Percentiles rank a stretch among this genome's conserved stretches.
Evolutionary conservation across 139 green algal genomes (phyloP).

Genomic region (Eudorina sp.): DNA sequence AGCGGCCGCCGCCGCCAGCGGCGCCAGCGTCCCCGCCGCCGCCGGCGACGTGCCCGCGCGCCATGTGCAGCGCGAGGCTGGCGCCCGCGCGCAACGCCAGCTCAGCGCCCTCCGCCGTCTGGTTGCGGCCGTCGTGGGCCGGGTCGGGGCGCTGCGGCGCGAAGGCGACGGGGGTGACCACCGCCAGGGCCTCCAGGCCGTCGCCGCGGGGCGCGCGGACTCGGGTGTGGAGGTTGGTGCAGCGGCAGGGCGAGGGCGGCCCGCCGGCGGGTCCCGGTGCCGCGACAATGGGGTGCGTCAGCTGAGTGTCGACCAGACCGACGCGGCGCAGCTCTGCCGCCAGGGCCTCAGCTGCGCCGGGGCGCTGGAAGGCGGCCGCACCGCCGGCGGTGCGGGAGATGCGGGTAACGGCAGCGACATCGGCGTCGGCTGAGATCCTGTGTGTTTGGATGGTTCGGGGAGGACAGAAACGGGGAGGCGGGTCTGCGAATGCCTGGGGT

Average conservation of each 20-base stretch:
- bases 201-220: slow-evolving; percentile 66
- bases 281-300: slow-evolving; percentile 8
- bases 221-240: slow-evolving; percentile 63
- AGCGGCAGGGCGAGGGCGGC: slow-evolving; percentile 24
- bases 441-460: neutral
- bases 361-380: neutral
- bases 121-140: slow-evolving; percentile 6
- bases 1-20: slow-evolving; percentile 40
- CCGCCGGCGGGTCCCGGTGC: neutral
- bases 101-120: slow-evolving; percentile 14
- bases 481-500: too few relatives aligned
- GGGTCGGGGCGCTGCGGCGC: slow-evolving; percentile 13
- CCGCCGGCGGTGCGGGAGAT: slow-evolving; percentile 19
- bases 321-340: neutral
- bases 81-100: slow-evolving; percentile 28
- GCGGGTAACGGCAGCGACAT: neutral
- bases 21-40: neutral
- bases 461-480: too few relatives aligned
- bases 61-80: slow-evolving; percentile 65
- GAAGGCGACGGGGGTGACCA: slow-evolving; percentile 70
- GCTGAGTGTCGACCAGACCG: neutral
- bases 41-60: neutral
- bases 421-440: neutral
- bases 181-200: slow-evolving; percentile 75
- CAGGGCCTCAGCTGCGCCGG: slow-evolving; percentile 12